Base-by-base conservation (phyloP, 1,284 basidiomycete genomes). In the Cutaneotrichosporon curvatum region DNA sequence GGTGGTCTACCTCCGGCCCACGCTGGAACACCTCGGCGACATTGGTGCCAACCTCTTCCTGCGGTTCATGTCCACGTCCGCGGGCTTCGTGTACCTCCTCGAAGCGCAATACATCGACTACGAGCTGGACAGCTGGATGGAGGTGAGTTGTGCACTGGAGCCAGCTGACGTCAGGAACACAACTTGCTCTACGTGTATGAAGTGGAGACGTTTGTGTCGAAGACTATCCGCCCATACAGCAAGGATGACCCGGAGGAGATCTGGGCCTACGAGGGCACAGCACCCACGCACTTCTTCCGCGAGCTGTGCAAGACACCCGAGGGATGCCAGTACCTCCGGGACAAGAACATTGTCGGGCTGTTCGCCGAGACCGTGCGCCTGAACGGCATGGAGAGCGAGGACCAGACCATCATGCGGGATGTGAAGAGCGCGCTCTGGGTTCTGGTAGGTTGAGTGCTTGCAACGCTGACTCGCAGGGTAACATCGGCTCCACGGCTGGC, bases 341-440 rank as follows among this genome's bases (percentile, higher is more conserved):
- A 91, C 51, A 90, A 87, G 59, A 89, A 88, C 0, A 89, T 98
- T 63, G 92, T 98, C 62, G 70, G 78, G 7, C 88, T 94, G 50
- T 96, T 97, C 66, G 83, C 87, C 0, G 83, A 89, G 53, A 87
- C 92, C 57, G 87, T 98, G 47, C 80, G 88, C 15, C 78, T 83
- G 56, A 88, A 98, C 68, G 86, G 84, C 15, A 75, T 84, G 50
- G 92, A 96, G 68, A 81, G 79, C 39, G 80, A 83, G 47, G 91
- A 98, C 65, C 71, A 79, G 18, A 85, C 87, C 37, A 75, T 95
- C 23, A 84, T 97, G 49, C 75, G 83, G 60, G 89, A 87, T 68
- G 72, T 98, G 47, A 98, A 98, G 73, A 95, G 90, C 63, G 86
- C 91, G 10, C 75, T 98, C 1, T 99, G 95, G 95, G 88, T 90